Conservation (phyloP, 208 protist genomes). For the Trypanosoma cruzi region DNA sequence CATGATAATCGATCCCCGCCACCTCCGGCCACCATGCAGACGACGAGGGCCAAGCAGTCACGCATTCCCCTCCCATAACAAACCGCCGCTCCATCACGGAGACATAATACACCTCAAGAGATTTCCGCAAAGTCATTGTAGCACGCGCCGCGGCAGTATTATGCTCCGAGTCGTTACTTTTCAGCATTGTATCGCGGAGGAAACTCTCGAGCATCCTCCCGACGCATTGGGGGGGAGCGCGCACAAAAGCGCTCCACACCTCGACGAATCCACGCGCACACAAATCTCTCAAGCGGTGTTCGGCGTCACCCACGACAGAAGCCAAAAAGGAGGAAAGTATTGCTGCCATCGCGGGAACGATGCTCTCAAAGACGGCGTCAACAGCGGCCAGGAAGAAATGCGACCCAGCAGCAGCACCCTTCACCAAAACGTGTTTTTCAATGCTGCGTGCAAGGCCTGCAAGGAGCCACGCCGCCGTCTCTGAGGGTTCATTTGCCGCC, state of each 20-base stretch:
- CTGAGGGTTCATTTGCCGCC: background rate
- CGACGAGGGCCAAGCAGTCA: background rate
- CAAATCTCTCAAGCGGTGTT: background rate
- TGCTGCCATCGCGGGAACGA: background rate
- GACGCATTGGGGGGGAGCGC: background rate
- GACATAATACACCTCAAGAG: slow-evolving; percentile 6
- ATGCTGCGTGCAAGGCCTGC: slow-evolving; percentile 13
- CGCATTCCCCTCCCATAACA: background rate
- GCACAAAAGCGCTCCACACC: slow-evolving; percentile 6
- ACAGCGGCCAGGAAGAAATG: background rate
- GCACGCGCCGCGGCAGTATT: background rate
- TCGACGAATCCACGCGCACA: slow-evolving; percentile 15
- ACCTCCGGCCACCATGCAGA: slow-evolving; percentile 6
- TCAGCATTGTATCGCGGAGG: background rate
- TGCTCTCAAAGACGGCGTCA: background rate
- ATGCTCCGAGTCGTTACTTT: background rate
- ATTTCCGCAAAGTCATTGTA: background rate
- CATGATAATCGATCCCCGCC: background rate
- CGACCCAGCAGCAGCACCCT: background rate
- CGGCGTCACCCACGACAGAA: background rate
- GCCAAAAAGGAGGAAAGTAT: background rate
- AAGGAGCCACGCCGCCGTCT: slow-evolving; percentile 18
- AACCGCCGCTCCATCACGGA: slow-evolving; percentile 6
- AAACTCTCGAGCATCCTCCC: background rate
- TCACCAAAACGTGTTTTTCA: background rate